Evolutionary conservation across 2,329 filamentous ascomycete genomes (phyloP).

Genomic region (Diaporthe helianthi): DNA sequence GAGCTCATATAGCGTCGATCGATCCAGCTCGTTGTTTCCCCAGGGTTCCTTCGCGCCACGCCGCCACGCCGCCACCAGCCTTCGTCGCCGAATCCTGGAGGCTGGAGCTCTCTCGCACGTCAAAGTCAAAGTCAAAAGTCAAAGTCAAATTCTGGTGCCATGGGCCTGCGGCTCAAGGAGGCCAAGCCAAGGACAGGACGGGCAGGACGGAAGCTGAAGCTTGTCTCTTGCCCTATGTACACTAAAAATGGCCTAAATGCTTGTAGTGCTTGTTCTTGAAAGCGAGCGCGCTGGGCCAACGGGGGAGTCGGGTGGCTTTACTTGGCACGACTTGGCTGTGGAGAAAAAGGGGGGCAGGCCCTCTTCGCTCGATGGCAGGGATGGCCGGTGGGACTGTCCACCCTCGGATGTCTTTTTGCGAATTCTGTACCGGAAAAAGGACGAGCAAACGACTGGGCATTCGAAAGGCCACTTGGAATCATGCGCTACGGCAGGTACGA

Average conservation of each 20-base stretch:
- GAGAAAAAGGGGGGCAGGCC: not conserved
- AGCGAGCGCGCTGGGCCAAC: not conserved
- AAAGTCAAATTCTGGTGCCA: not conserved
- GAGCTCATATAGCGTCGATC: not conserved
- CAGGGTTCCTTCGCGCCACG: not conserved
- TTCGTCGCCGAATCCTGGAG: not conserved
- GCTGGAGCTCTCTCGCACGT: no score
- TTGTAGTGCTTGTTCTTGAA: not conserved
- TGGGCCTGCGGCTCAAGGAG: conserved; percentile 1
- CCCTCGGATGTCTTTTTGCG: no score
- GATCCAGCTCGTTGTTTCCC: conserved; percentile 8
- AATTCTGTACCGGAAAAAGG: not conserved
- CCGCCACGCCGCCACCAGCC: not conserved
- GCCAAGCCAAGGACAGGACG: not conserved
- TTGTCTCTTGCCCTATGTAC: conserved; percentile 3
- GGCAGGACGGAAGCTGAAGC: conserved; percentile 1
- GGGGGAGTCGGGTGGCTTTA: not conserved
- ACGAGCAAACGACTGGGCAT: not conserved
- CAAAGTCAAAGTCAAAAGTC: not conserved
- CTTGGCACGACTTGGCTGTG: conserved; percentile 4
- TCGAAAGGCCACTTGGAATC: not conserved
- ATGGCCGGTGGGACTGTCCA: no score
- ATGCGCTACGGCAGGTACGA: no score
- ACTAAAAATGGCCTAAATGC: no score
- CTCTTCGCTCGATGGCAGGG: not conserved